Base-by-base conservation (phyloP, 108 stramenopile genomes). In the Chaetoceros tenuissimus region DNA sequence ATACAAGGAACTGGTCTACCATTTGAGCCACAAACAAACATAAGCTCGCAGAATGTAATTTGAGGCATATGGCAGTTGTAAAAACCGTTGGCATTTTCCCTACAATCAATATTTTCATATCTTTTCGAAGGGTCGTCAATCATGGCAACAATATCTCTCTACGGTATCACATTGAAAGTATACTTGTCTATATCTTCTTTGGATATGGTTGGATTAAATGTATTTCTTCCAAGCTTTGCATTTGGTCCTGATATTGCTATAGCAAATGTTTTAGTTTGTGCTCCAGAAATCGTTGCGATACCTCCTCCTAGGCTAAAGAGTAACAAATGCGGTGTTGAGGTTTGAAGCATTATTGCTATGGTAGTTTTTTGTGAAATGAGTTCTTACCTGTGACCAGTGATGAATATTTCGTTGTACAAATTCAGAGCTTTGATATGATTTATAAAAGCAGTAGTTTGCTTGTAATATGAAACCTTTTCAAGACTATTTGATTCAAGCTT, bases 91-190 rank as follows among this genome's bases (percentile, higher is more conserved):
- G 31, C 27, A 0, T 60, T 31, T 22, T 80, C 80, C 2, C 58
- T 72, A 58, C 89, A 90, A 24, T 77, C 68, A 31, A 84, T 84
- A n/a, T 66, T 48, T 59, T 90, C 85, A 48, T 62, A 72, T 10
- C 82, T 51, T 16, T 70, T 31, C 18, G 75, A 57, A 2, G 28
- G 46, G 19, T 82, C 90, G 19, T 82, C 90, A 63, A 87, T 69
- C 44, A 69, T 73, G 24, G 86, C 74, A 24, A 92, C 76, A n/a
- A 67, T 55, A 60, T 92, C 90, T 47, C 84, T 65, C n/a, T n/a
- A 72, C 13, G 89, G 89, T n/a, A 87, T 74, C 45, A 87, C 74
- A 64, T 92, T 87, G 55, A 85, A 92, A 24, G 74, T 75, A 47
- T 82, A 69, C 18, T 72, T 26, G 47, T 87, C 68, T 5, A 92